A percentile compares a stretch with the other conserved stretches of the same genome.
phyloP scores from a whole-genome alignment of 129 eudicot species.

The Daucus carota region DNA sequence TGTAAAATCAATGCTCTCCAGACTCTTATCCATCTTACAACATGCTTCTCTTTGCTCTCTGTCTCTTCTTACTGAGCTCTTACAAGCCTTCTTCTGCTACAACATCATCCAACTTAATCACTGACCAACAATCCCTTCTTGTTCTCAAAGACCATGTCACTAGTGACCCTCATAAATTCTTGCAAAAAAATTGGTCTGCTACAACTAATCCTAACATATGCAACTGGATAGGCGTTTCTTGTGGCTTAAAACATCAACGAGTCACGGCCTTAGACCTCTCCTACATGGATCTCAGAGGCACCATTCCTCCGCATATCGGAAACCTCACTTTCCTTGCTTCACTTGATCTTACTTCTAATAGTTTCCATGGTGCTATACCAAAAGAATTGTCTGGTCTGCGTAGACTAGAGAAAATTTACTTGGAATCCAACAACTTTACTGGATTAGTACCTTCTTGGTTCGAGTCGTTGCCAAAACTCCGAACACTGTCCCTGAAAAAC shows the following conservation, averaged over 20 bases:
- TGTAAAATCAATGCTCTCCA: neutral
- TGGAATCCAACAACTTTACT: slow-evolving; percentile 9
- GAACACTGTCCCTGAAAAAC: neutral
- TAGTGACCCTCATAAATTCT: neutral
- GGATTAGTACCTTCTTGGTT: slow-evolving; percentile 25
- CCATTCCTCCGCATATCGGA: slow-evolving; percentile 17
- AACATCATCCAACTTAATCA: neutral
- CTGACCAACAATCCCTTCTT: slow-evolving; percentile 1
- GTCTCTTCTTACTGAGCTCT: neutral
- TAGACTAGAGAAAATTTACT: slow-evolving; percentile 1
- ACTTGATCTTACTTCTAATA: slow-evolving; percentile 18
- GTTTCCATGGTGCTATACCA: slow-evolving; percentile 18
- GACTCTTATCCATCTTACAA: neutral
- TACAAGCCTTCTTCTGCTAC: neutral
- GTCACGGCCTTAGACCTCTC: slow-evolving; percentile 22
- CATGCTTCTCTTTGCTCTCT: neutral
- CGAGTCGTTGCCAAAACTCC: slow-evolving; percentile 6
- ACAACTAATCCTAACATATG: neutral
- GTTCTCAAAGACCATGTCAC: slow-evolving; percentile 5
- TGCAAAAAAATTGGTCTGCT: neutral
- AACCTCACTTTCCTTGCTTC: slow-evolving; percentile 22
- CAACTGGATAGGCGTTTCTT: slow-evolving; percentile 11
- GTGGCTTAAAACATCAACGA: slow-evolving; percentile 2
- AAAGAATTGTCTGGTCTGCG: slow-evolving; percentile 13
- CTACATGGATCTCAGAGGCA: slow-evolving; percentile 11